Conservation (phyloP, 2,329 filamentous ascomycete genomes). For the Chrysoporthe austroafricana region DNA sequence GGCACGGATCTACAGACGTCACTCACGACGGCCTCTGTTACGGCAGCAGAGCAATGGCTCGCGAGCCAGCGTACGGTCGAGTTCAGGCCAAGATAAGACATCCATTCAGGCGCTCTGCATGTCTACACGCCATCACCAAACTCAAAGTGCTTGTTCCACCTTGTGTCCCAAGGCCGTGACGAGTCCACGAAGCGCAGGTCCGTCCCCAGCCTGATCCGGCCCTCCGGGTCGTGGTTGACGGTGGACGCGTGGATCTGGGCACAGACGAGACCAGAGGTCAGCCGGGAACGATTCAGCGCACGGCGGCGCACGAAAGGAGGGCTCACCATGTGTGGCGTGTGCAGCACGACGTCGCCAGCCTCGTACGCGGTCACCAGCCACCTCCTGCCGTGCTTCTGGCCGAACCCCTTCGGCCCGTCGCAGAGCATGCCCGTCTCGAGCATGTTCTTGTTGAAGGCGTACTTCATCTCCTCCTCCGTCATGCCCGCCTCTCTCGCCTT, state of each 20-base stretch:
- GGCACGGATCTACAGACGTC: no score
- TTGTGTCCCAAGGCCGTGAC: conserved; percentile 18
- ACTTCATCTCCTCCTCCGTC: conserved; percentile 53
- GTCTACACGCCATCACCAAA: background rate
- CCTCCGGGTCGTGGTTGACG: conserved; percentile 11
- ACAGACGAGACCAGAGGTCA: no score
- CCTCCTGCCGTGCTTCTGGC: conserved; percentile 31
- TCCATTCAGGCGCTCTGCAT: no score
- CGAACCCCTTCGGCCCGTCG: conserved; percentile 49
- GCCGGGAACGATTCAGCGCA: no score
- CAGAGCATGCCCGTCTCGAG: conserved; percentile 57
- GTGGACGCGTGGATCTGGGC: conserved; percentile 33
- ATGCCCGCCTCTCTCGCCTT: conserved; percentile 54
- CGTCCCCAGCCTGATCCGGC: conserved; percentile 16
- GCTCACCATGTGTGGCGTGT: conserved; percentile 37
- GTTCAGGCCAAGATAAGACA: no score
- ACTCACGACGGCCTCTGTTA: no score
- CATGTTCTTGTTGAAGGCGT: conserved; percentile 64
- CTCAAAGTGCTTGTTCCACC: background rate
- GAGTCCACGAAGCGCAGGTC: conserved; percentile 21
- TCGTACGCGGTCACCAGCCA: conserved; percentile 45
- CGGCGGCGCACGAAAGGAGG: no score
- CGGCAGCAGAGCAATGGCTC: no score
- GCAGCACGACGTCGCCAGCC: conserved; percentile 46
- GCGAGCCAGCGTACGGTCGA: no score